phyloP scores from a whole-genome alignment of 345 rosid species.

The Streptanthus diversifolius region DNA sequence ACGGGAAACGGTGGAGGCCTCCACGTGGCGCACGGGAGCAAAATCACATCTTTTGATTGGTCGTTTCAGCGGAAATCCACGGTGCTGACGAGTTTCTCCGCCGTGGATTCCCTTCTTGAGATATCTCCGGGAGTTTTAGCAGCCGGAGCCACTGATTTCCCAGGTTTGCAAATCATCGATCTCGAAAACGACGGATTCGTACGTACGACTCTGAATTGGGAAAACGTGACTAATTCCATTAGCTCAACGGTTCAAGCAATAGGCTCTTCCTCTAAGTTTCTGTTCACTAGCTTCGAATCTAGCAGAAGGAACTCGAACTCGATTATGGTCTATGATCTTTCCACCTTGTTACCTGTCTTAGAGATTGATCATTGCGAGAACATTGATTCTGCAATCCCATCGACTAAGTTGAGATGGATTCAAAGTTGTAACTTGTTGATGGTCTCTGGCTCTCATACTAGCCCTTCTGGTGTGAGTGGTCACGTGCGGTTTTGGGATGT shows the following conservation, averaged over 20 bases:
- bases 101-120: slow-evolving; percentile 73
- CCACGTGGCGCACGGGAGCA: slow-evolving; percentile 86
- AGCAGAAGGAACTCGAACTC: slow-evolving; percentile 81
- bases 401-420: slow-evolving; percentile 77
- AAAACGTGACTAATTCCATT: slow-evolving; percentile 57
- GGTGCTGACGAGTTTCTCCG: slow-evolving; percentile 69
- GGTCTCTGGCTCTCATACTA: slow-evolving; percentile 88
- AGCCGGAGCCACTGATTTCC: slow-evolving; percentile 84
- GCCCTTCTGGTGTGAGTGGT: slow-evolving; percentile 76
- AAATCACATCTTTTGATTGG: slow-evolving; percentile 93
- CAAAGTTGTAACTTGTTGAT: slow-evolving; percentile 53
- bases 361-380: slow-evolving; percentile 75
- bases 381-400: slow-evolving; percentile 72
- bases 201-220: slow-evolving; percentile 60
- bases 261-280: slow-evolving; percentile 52
- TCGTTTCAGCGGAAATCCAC: slow-evolving; percentile 65
- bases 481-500: slow-evolving; percentile 75
- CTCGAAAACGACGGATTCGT: slow-evolving; percentile 66
- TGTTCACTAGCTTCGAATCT: slow-evolving; percentile 91
- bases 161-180: slow-evolving; percentile 80
- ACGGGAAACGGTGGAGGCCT: slow-evolving; percentile 53
- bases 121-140: slow-evolving; percentile 57
- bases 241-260: slow-evolving; percentile 84
- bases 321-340: slow-evolving; percentile 72
- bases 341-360: slow-evolving; percentile 50